A percentile compares a stretch with the other conserved stretches of the same genome.
Conservation (phyloP, 208 protist genomes). For the Acanthamoeba rhysodes region DNA sequence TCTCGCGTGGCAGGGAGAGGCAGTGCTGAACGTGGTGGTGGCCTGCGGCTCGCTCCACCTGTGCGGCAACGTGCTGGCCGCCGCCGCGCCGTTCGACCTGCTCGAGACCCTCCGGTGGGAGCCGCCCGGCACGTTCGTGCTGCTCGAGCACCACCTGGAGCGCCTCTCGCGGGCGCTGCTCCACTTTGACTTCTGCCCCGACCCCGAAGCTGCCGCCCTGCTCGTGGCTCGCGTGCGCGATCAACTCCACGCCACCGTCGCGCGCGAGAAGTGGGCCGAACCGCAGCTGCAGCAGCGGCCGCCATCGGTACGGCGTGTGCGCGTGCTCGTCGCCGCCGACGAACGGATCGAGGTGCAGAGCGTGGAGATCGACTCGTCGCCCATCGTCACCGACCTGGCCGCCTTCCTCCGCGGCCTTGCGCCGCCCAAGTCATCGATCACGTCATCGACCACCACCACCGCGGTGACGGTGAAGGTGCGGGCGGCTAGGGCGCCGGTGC, state of each 20-base stretch:
- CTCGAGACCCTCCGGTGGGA: constrained; percentile 44
- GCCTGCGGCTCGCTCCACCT: constrained; percentile 23
- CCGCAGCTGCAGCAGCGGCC: too few species aligned
- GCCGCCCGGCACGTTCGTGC: background rate
- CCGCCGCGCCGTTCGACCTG: background rate
- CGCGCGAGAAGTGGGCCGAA: background rate
- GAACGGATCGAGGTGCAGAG: background rate
- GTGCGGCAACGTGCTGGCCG: constrained; percentile 44
- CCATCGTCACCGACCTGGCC: background rate
- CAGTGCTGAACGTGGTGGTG: background rate
- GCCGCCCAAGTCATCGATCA: background rate
- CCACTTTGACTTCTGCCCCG: constrained; percentile 24
- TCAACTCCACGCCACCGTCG: background rate
- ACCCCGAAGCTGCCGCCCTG: background rate
- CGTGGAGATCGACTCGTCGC: background rate
- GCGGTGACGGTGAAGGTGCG: background rate
- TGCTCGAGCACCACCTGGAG: constrained; percentile 44
- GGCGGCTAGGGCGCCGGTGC: background rate
- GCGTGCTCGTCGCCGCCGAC: background rate
- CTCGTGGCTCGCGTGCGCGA: background rate
- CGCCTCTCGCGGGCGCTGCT: background rate
- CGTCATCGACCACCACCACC: background rate
- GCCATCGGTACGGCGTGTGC: background rate
- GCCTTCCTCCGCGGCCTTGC: background rate
- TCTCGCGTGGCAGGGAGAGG: background rate